Conservation (phyloP, 2,329 filamentous ascomycete genomes). For the Pseudogymnoascus pannorum region DNA sequence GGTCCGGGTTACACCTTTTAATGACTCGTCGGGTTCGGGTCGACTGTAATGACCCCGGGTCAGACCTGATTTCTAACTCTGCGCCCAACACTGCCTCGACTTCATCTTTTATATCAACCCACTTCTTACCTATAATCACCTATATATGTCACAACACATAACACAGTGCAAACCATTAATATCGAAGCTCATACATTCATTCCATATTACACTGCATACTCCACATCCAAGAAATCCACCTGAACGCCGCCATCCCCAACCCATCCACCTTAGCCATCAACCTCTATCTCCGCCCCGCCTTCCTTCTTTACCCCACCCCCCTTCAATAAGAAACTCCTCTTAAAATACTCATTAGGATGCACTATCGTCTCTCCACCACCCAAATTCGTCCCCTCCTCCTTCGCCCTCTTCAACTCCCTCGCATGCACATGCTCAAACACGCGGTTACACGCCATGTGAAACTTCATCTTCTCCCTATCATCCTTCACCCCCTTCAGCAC, state of each 20-base stretch:
- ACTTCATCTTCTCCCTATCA: constrained; percentile 82
- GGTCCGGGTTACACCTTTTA: no score
- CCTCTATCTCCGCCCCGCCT: background rate
- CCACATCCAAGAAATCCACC: background rate
- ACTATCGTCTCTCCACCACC: constrained; percentile 89
- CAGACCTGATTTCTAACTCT: no score
- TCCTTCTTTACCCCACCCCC: background rate
- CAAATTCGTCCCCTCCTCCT: constrained; percentile 61
- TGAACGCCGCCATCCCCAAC: background rate
- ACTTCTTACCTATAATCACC: no score
- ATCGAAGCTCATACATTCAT: background rate
- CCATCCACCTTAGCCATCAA: background rate
- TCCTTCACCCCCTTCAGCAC: constrained; percentile 76
- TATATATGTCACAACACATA: background rate
- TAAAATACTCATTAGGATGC: constrained; percentile 97
- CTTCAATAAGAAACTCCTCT: constrained; percentile 83
- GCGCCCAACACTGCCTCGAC: no score
- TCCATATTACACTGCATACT: constrained; percentile 2
- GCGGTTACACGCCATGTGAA: constrained; percentile 90
- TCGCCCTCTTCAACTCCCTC: constrained; percentile 66
- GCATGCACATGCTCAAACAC: constrained; percentile 89
- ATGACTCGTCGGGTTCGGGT: no score
- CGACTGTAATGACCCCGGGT: no score
- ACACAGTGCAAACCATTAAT: background rate
- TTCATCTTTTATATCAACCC: no score